Base-by-base conservation (phyloP, 208 protist genomes). In the Acanthamoeba castellanii region DNA sequence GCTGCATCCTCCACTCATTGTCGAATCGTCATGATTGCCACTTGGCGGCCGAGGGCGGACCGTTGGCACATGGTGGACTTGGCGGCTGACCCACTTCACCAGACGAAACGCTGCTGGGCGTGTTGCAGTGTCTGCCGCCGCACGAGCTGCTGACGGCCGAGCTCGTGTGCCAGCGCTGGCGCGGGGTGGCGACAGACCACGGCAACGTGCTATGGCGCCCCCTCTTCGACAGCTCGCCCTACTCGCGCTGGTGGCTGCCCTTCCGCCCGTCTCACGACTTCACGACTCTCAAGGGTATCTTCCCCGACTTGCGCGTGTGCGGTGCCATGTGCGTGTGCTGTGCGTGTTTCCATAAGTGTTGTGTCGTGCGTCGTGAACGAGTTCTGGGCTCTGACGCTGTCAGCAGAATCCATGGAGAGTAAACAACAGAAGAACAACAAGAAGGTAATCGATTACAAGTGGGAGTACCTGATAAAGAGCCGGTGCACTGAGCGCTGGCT, bases 81-180 rank as follows among this genome's bases (percentile, higher is more conserved):
- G 4, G 61, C 25, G 20, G 61, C 20, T 70, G 61, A 30, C n/a
- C 61, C 25, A 13, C 61, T 78, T 22, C 14, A 59, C 20, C 61
- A 88, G 81, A 88, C 13, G 81, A 88, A 7, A 64, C 81, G 50
- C 32, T 88, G 81, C 9, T 88, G 14, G 45, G 50, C 3, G 50
- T 88, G 50, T 42, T 88, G 3, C 50, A 64, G 27, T 55, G 6
- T 16, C 81, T 88, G 22, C 32, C 81, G 16, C 50, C 81, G 42
- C 81, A 88, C 25, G 81, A 42, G 27, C 45, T 88, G n/a, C 30
- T 88, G 81, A 88, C 50, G 47, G 81, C 50, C 47, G 81, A 88
- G 81, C 81, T 88, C 11, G 81, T 88, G 81, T 88, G 81, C 52
- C 45, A 64, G 81, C 81, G 81, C 27, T 88, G 81, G 81, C 81